Evolutionary conservation across 2,329 filamentous ascomycete species (phyloP).

Genomic region (Penicillium sp.): DNA sequence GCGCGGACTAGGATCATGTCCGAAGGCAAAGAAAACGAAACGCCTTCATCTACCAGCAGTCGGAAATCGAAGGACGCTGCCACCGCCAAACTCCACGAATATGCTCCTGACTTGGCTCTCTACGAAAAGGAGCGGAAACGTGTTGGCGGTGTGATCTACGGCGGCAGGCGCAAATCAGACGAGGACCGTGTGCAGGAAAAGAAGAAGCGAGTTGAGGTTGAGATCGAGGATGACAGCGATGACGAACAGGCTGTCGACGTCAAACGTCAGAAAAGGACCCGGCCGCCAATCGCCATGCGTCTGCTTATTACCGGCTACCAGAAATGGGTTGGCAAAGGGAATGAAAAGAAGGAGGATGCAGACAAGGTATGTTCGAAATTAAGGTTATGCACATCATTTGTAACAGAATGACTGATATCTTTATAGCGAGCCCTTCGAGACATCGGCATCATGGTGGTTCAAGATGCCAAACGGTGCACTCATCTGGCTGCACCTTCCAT

Average conservation of each 20-base stretch:
- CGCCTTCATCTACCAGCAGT: slow-evolving; percentile 72
- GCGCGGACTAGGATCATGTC: slow-evolving; percentile 52
- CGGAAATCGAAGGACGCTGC: slow-evolving; percentile 89
- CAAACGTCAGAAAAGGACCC: slow-evolving; percentile 64
- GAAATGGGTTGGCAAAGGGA: slow-evolving; percentile 67
- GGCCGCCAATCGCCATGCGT: slow-evolving; percentile 68
- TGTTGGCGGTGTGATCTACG: slow-evolving; percentile 64
- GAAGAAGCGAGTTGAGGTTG: slow-evolving; percentile 48
- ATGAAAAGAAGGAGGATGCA: slow-evolving; percentile 71
- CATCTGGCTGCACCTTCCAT: slow-evolving; percentile 85
- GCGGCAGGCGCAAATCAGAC: slow-evolving; percentile 51
- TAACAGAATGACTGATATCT: slow-evolving; percentile 12
- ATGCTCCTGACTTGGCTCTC: slow-evolving; percentile 81
- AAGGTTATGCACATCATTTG: background rate
- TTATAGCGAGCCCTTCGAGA: slow-evolving; percentile 74
- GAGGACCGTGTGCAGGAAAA: slow-evolving; percentile 37
- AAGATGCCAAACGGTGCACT: slow-evolving; percentile 74
- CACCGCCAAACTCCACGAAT: slow-evolving; percentile 70
- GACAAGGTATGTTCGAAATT: slow-evolving; percentile 66
- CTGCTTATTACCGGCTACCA: slow-evolving; percentile 83
- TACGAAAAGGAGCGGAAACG: slow-evolving; percentile 95
- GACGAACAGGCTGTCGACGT: slow-evolving; percentile 59
- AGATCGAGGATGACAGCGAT: slow-evolving; percentile 51
- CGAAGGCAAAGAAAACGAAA: slow-evolving; percentile 80
- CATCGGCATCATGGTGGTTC: slow-evolving; percentile 77